phyloP scores from a whole-genome alignment of 2,329 filamentous ascomycete genomes.

The Thermochaetoides dissita region DNA sequence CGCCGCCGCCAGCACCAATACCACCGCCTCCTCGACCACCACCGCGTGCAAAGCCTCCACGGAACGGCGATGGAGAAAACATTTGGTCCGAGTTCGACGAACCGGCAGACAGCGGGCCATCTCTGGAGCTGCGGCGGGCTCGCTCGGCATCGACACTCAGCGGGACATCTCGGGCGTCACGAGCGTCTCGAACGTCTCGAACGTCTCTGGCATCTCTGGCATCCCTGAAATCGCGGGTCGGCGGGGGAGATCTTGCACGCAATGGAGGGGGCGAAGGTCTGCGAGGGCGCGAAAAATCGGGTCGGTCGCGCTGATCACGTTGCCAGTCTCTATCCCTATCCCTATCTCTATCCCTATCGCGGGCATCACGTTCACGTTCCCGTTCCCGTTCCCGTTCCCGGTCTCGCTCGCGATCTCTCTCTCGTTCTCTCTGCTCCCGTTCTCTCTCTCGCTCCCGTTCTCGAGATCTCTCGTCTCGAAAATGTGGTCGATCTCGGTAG shows the following conservation, averaged over 20 bases:
- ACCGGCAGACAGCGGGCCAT: constrained; percentile 58
- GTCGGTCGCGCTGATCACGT: constrained; percentile 28
- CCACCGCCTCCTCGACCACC: constrained; percentile 36
- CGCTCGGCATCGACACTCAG: constrained; percentile 53
- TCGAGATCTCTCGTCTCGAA: constrained; percentile 44
- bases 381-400: constrained; percentile 8
- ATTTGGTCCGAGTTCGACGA: constrained; percentile 56
- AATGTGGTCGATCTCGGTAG: constrained; percentile 33
- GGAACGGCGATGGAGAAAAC: constrained; percentile 39
- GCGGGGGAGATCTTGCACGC: constrained; percentile 46
- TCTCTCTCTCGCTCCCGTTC: constrained; percentile 34
- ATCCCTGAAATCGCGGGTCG: constrained; percentile 50
- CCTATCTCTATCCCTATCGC: constrained; percentile 19
- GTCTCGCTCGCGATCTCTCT: constrained; percentile 32
- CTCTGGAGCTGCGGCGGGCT: constrained; percentile 53
- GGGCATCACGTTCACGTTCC: neutral
- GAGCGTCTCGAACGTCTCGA: constrained; percentile 50
- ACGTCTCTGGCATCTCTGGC: constrained; percentile 11
- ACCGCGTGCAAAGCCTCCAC: constrained; percentile 41
- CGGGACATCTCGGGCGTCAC: constrained; percentile 42
- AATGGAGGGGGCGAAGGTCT: constrained; percentile 26
- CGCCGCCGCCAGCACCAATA: constrained; percentile 16
- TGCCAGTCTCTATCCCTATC: constrained; percentile 20
- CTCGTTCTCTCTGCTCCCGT: constrained; percentile 28
- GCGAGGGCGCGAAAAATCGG: constrained; percentile 38